Evolutionary conservation across 306 rosid species (phyloP).

Genomic region (Prunus persica): DNA sequence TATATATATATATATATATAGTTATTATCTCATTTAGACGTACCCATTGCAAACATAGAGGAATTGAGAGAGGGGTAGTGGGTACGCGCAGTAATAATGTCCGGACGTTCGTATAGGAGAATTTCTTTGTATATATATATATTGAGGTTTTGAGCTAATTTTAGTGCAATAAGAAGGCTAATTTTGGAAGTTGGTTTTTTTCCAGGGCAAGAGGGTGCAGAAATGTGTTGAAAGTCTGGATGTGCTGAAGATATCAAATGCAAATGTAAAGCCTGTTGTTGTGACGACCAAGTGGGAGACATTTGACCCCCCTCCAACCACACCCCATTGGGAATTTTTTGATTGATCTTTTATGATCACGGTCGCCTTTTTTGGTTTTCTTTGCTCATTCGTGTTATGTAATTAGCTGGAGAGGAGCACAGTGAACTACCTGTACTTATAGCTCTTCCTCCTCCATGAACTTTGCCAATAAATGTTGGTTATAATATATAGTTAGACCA

Average conservation of each 20-base stretch:
- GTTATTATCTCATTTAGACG: too few relatives aligned
- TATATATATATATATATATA: not conserved
- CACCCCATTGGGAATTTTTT: constrained; percentile 38
- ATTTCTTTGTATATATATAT: too few relatives aligned
- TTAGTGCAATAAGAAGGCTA: not conserved
- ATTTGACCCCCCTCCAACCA: constrained; percentile 46
- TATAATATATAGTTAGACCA: too few relatives aligned
- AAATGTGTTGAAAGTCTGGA: constrained; percentile 77
- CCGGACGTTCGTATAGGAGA: too few relatives aligned
- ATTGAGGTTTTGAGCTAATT: too few relatives aligned
- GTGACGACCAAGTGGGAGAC: constrained; percentile 86
- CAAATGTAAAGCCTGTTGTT: constrained; percentile 48
- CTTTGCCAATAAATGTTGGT: too few relatives aligned
- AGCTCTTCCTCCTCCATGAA: not conserved
- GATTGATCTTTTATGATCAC: constrained; percentile 12
- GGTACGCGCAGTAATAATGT: too few relatives aligned
- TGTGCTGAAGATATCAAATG: constrained; percentile 55
- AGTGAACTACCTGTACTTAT: constrained; percentile 15
- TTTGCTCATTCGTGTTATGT: constrained; percentile 5
- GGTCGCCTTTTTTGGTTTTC: not conserved
- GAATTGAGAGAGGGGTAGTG: too few relatives aligned
- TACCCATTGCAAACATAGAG: too few relatives aligned
- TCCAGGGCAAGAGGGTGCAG: constrained; percentile 74
- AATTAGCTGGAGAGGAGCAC: constrained; percentile 15
- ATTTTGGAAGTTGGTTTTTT: not conserved